phyloP scores from a whole-genome alignment of 208 protist species.

The Kentomonas sorsogonicus region DNA sequence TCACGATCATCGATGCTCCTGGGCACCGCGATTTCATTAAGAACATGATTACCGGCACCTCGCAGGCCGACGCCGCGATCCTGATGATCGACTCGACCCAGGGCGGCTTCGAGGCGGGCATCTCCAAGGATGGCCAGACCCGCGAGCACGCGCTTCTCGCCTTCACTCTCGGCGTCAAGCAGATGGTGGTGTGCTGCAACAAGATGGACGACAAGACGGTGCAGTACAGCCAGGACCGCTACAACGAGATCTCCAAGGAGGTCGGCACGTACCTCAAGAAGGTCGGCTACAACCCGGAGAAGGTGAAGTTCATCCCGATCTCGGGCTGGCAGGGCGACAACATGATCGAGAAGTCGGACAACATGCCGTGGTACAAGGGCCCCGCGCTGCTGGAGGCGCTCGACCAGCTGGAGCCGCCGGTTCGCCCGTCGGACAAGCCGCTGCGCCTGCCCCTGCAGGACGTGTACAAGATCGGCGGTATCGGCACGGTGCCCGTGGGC shows the following conservation, averaged over 20 bases:
- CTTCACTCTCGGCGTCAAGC: conserved; percentile 82
- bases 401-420: conserved; percentile 74
- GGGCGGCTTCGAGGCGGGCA: conserved; percentile 92
- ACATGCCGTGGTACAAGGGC: conserved; percentile 94
- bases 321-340: conserved; percentile 96
- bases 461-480: conserved; percentile 95
- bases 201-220: conserved; percentile 83
- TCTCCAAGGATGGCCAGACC: conserved; percentile 90
- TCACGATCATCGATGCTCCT: conserved; percentile 92
- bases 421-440: conserved; percentile 91
- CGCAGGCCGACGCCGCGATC: conserved; percentile 85
- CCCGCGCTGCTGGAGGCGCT: conserved; percentile 88
- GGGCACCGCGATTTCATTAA: conserved; percentile 93
- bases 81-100: conserved; percentile 77
- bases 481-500: conserved; percentile 50
- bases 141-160: conserved; percentile 87
- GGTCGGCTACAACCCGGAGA: conserved; percentile 90
- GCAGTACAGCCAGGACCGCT: conserved; percentile 88
- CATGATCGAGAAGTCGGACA: conserved; percentile 80
- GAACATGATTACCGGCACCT: conserved; percentile 91
- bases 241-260: conserved; percentile 79
- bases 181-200: conserved; percentile 90
- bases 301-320: conserved; percentile 92
- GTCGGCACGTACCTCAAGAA: conserved; percentile 74
- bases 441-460: conserved; percentile 93